These are phyloP conservation scores for Fusarium dimerum DNA, from an alignment of 2,329 filamentous ascomycete genomes.

Conservation along the genomic window DNA sequence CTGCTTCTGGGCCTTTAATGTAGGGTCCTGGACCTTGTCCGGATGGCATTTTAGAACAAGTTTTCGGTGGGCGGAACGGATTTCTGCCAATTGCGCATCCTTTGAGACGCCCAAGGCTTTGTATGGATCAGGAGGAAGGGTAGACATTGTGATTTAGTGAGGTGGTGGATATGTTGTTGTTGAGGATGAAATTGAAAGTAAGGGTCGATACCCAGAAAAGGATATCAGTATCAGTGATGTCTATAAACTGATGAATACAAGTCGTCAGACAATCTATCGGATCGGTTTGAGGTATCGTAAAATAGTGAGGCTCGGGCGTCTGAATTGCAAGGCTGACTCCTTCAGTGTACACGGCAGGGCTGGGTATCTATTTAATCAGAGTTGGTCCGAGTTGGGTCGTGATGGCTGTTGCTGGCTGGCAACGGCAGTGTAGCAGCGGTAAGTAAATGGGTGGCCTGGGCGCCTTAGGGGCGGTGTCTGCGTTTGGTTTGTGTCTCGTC, in stretches of 20 bases:
- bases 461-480: conserved; percentile 29
- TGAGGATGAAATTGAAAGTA: no score
- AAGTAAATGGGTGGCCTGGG: conserved; percentile 25
- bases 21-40: conserved; percentile 82
- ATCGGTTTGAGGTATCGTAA: conserved; percentile 25
- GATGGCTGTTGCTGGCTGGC: conserved; percentile 20
- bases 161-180: conserved; percentile 7
- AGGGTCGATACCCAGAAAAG: no score
- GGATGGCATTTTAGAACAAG: conserved; percentile 87
- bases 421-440: conserved; percentile 12
- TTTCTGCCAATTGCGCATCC: conserved; percentile 68
- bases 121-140: conserved; percentile 74
- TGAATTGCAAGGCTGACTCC: conserved; percentile 25
- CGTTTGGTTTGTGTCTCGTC: conserved; percentile 19
- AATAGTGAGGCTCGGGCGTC: conserved; percentile 23
- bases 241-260: neutral
- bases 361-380: conserved; percentile 25
- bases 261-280: conserved; percentile 21
- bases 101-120: conserved; percentile 71
- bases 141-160: conserved; percentile 42
- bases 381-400: conserved; percentile 24
- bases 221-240: no score
- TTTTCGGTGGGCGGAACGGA: conserved; percentile 81
- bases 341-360: conserved; percentile 19
- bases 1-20: conserved; percentile 74